Evolutionary conservation across 1,139 yeast genomes (phyloP).

Genomic region (Hyphopichia burtonii): DNA sequence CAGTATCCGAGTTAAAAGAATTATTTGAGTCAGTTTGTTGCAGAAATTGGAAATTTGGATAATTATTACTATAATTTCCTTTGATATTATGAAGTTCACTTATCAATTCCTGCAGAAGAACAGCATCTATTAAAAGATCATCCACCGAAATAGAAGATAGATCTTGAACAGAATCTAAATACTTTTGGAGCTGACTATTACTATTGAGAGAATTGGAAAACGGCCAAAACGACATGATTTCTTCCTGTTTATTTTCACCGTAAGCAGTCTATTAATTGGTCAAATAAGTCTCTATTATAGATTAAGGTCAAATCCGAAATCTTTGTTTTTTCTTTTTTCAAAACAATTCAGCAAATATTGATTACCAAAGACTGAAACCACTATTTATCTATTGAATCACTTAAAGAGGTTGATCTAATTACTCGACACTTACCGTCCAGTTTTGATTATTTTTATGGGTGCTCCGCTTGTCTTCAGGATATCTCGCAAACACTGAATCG

Average conservation of each 20-base stretch:
- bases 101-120: conserved; percentile 38
- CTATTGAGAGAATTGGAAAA: conserved; percentile 40
- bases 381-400: no score
- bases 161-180: conserved; percentile 40
- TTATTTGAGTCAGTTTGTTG: conserved; percentile 14
- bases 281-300: no score
- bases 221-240: conserved; percentile 50
- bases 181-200: conserved; percentile 43
- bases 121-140: conserved; percentile 34
- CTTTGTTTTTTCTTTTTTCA: no score
- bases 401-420: no score
- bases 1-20: conserved; percentile 22
- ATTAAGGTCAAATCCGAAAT: no score
- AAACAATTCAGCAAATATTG: no score
- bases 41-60: conserved; percentile 31
- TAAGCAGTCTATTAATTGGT: no score
- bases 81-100: conserved; percentile 43
- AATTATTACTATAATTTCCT: conserved; percentile 28
- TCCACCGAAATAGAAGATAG: conserved; percentile 32
- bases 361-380: no score
- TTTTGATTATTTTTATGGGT: no score
- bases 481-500: neutral
- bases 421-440: neutral
- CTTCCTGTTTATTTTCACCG: no score
- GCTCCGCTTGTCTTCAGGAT: neutral